Conservation (phyloP, 352 stramenopile species). For the Globisporangium heterothallicum region DNA sequence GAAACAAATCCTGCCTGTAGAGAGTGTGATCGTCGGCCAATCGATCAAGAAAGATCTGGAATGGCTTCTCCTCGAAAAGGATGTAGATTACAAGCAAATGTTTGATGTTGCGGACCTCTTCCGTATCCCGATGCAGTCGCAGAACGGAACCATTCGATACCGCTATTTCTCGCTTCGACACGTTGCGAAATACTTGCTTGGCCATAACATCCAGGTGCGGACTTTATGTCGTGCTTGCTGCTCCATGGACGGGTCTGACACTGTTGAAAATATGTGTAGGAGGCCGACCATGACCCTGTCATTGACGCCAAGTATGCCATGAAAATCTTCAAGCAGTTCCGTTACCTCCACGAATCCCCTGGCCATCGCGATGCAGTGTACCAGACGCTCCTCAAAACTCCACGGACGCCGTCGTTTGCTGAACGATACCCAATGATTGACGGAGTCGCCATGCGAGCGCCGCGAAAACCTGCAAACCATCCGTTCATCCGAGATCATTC, state of each 20-base stretch:
- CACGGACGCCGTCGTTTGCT: constrained; percentile 78
- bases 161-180: constrained; percentile 83
- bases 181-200: constrained; percentile 78
- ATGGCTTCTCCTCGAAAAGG: constrained; percentile 83
- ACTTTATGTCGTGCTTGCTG: not conserved
- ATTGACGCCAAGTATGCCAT: constrained; percentile 87
- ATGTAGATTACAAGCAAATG: constrained; percentile 79
- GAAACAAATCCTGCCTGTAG: constrained; percentile 62
- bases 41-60: constrained; percentile 92
- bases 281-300: constrained; percentile 78
- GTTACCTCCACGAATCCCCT: constrained; percentile 72
- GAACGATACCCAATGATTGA: constrained; percentile 80
- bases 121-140: constrained; percentile 67
- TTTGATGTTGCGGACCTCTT: constrained; percentile 86
- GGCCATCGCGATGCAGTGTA: constrained; percentile 72
- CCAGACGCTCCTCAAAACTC: constrained; percentile 77
- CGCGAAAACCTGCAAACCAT: constrained; percentile 48
- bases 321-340: constrained; percentile 86
- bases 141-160: constrained; percentile 72
- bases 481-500: constrained; percentile 23
- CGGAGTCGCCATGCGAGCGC: constrained; percentile 71
- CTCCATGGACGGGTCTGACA: not conserved
- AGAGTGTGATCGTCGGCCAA: constrained; percentile 89
- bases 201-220: constrained; percentile 66
- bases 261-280: constrained; percentile 17